Base-by-base conservation (phyloP, 768 basidiomycete genomes). In the Daedaleopsis nitida region DNA sequence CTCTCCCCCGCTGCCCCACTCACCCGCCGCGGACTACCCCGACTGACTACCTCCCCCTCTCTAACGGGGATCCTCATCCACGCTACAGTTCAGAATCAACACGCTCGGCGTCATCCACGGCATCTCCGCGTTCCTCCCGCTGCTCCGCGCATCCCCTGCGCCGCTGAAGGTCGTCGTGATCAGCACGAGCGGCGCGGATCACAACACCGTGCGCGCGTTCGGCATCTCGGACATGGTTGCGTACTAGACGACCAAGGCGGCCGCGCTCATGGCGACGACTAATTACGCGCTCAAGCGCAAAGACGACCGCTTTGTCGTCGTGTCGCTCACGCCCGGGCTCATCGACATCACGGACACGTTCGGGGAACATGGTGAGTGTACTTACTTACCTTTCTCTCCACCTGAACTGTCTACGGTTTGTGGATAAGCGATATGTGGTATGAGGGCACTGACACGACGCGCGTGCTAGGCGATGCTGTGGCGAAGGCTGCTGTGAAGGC, bases 221-320 rank as follows among this genome's bases (percentile, higher is more conserved):
- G 66, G 62, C 4, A 48, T 58, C 14, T 19, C 48, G 3, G 53
- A n/a, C 21, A n/a, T 48, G n/a, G 59, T 64, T 1, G 63, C 75
- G n/a, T 80, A 80, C 68, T 60, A 66, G 27, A 69, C 74, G 21
- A 71, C 77, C 35, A 79, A 80, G 67, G 71, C 74, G 1, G 78
- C 75, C 3, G 43, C 73, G 12, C 73, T 77, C 54, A 73, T 79
- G 69, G 74, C 69, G 17, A 65, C 72, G 17, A 72, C 70, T 16
- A 79, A 79, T n/a, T n/a, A n/a, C n/a, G n/a, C n/a, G n/a, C n/a
- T n/a, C n/a, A n/a, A n/a, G n/a, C n/a, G n/a, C 58, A 79, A 76
- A 52, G 75, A 62, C 3, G 74, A 77, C 42, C 75, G 74, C 3
- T 68, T 76, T 54, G 45, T 69, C 2, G 74, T 77, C 68, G 66